Conservation (phyloP, 345 rosid genomes). For the Melaleuca quinquenervia region DNA sequence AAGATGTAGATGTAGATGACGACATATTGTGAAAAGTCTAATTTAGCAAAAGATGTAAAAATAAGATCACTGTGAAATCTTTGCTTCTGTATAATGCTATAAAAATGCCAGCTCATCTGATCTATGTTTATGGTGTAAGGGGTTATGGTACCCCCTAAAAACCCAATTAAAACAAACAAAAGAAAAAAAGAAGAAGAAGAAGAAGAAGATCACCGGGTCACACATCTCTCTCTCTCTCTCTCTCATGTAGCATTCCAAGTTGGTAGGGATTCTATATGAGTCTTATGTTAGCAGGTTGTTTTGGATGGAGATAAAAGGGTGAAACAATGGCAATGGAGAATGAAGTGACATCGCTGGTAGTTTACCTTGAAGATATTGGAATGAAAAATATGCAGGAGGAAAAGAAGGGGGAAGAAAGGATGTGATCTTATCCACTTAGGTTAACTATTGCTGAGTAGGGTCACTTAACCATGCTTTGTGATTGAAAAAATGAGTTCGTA, state of each 20-base stretch:
- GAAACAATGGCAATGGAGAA: neutral
- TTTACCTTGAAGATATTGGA: neutral
- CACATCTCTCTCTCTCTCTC: neutral
- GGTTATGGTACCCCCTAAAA: neutral
- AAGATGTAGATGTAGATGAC: neutral
- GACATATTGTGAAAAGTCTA: neutral
- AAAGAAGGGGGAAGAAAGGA: neutral
- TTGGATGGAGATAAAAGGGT: neutral
- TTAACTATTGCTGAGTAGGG: neutral
- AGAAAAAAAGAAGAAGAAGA: too few relatives aligned
- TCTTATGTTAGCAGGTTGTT: neutral
- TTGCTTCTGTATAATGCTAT: neutral
- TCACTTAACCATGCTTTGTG: neutral
- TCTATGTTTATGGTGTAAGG: neutral
- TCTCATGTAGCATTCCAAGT: neutral
- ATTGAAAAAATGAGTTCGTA: too few relatives aligned
- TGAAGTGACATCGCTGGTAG: neutral
- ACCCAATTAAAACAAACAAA: neutral
- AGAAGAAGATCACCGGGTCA: too few relatives aligned
- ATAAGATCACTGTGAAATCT: neutral
- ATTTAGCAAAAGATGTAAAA: neutral
- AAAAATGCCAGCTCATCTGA: neutral
- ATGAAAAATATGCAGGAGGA: neutral
- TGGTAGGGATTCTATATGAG: neutral
- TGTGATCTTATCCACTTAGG: neutral